Evolutionary conservation across 305 asterid species (phyloP).

Genomic region (Caryopteris hybrid): DNA sequence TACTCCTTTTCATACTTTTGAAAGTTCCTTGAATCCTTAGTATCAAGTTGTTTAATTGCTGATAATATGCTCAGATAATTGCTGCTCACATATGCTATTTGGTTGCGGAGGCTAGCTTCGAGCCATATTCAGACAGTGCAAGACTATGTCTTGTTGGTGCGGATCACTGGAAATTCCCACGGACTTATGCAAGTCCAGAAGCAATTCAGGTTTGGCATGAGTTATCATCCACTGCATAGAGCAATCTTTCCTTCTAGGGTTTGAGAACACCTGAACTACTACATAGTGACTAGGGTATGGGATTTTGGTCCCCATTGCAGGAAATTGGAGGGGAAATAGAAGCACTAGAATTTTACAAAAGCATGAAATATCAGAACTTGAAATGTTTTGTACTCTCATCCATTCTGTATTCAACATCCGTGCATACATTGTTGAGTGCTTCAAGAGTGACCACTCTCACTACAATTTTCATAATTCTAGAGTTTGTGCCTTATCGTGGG

Average conservation of each 20-base stretch:
- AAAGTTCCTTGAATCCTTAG: constrained; percentile 7
- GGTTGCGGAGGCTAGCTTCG: constrained; percentile 91
- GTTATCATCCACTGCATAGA: constrained; percentile 17
- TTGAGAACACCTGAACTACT: neutral
- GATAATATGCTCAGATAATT: constrained; percentile 48
- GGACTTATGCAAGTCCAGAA: constrained; percentile 91
- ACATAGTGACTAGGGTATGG: constrained; percentile 16
- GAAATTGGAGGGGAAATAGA: neutral
- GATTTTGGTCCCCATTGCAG: constrained; percentile 2
- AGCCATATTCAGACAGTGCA: constrained; percentile 82
- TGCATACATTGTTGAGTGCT: constrained; percentile 7
- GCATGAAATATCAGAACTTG: neutral
- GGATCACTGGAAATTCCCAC: constrained; percentile 88
- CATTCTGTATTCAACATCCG: neutral
- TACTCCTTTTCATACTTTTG: constrained; percentile 14
- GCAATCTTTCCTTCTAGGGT: constrained; percentile 11
- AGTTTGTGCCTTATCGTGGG: neutral
- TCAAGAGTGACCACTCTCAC: neutral
- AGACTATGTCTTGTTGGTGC: constrained; percentile 97
- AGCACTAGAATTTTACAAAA: neutral
- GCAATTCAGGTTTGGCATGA: constrained; percentile 79
- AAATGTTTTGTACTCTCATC: neutral
- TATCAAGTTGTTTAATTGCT: constrained; percentile 11
- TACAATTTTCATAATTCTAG: neutral
- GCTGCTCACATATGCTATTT: constrained; percentile 95